phyloP scores from a whole-genome alignment of 805 yeast species.

The Blastobotrys americana region DNA sequence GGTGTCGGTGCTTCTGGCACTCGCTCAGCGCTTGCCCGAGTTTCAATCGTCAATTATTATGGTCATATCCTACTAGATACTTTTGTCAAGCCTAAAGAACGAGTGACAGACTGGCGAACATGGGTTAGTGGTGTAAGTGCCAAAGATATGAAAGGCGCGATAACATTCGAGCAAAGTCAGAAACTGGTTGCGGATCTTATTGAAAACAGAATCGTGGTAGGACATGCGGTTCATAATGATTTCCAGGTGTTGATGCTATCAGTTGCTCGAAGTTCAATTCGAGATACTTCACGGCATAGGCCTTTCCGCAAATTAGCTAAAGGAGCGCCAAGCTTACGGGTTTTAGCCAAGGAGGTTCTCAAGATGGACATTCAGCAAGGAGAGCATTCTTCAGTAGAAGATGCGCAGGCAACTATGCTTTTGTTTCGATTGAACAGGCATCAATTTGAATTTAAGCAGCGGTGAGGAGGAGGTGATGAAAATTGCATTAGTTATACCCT shows the following conservation, averaged over 20 bases:
- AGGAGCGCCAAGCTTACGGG: constrained; percentile 71
- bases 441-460: constrained; percentile 1
- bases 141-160: constrained; percentile 58
- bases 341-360: constrained; percentile 50
- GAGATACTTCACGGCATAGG: constrained; percentile 67
- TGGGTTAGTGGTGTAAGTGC: constrained; percentile 86
- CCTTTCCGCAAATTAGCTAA: constrained; percentile 52
- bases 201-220: constrained; percentile 48
- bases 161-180: constrained; percentile 62
- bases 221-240: constrained; percentile 82
- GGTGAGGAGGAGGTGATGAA: background rate
- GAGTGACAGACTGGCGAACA: constrained; percentile 86
- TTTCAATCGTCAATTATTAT: constrained; percentile 75
- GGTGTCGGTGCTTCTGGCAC: constrained; percentile 75
- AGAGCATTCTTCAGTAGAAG: constrained; percentile 82
- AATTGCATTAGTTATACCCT: no score
- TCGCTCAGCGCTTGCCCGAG: constrained; percentile 69
- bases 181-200: constrained; percentile 45
- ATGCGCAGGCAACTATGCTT: constrained; percentile 82
- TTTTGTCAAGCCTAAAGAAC: constrained; percentile 67
- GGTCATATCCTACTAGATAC: constrained; percentile 67
- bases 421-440: constrained; percentile 56
- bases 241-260: constrained; percentile 57
- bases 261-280: constrained; percentile 54
- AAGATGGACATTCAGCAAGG: constrained; percentile 60